Evolutionary conservation across 768 basidiomycete genomes (phyloP), one percentile per base, ranked within the genome.

Genomic region (Naematelia encephala): DNA sequence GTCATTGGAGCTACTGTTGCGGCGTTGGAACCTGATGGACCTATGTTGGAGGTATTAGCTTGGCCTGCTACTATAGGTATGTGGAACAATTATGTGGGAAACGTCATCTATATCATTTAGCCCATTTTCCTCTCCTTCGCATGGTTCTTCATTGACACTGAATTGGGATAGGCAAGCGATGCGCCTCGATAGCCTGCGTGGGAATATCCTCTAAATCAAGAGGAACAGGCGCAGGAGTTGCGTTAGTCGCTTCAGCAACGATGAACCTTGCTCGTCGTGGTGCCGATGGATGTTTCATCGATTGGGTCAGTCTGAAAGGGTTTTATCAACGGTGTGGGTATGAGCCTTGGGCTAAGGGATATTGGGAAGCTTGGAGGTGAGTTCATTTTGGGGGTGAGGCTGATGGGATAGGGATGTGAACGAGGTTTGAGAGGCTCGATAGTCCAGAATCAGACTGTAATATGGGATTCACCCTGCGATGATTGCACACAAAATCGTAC

Each of bases 301-400:
- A 54, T 16, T 30, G 39, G 56, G 49, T 27, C 16, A 34, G 26
- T 16, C 16, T 43, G 30, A 27, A 52, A 13, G 43, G 34, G 27
- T 56, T 59, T 25, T 46, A 76, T 73, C 0, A 90, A 79, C 46
- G 94, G 81, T 66, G 94, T 91, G 0, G 86, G 84, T 73, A 91
- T 91, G 45, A 93, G 81, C 5, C 89, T 84, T 66, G 57, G 57
- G 57, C 50, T 47, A 48, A 21, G 21, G 28, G 56, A 14, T 57
- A 57, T 39, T 39, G 8, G 8, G 34, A 16, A 16, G 34, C 34
- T 16, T 39, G 8, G 34, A 39, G 34, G 34, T 39, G 34, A 39
- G 34, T n/a, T n/a, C n/a, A n/a, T n/a, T n/a, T n/a, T n/a, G n/a
- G n/a, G n/a, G n/a, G n/a, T n/a, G n/a, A n/a, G n/a, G n/a, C n/a